Base-by-base conservation (phyloP, 495 filamentous ascomycete species). In the Trypethelium eluteriae region DNA sequence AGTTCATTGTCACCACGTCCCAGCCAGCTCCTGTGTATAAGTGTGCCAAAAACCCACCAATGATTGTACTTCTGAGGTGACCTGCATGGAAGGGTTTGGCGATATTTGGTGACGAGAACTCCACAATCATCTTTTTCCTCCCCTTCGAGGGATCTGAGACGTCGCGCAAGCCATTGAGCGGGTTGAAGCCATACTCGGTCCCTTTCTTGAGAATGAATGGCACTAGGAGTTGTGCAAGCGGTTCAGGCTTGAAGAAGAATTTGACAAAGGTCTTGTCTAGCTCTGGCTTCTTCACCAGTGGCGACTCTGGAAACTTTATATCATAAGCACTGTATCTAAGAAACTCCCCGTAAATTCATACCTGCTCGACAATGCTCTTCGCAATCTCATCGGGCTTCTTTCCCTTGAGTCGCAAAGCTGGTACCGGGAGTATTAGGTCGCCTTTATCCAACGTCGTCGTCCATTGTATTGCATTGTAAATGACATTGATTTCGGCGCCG, bases 361-460 rank as follows among this genome's bases (percentile, higher is more conserved):
- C 85, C 80, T 91, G 89, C 63, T 82, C 82, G 16, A 81, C 85
- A 81, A 91, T 86, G 70, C 95, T 88, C 65, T 81, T 76, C 53
- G 84, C 85, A 36, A 92, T 80, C 70, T 89, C 89, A 56, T 83
- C 77, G 10, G 90, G 90, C 71, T 93, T 96, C 79, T 86, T 86
- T 64, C 89, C 87, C 78, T 94, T 93, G 67, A 96, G 80, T 62
- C 89, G 83, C 63, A 97, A 80, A 12, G 92, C 83, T 7, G 93
- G 88, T 39, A 91, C 87, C 62, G 93, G 85, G 44, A 96, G 79
- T 57, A 88, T 80, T 69, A 98, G 78, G 74, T 98, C 93, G 68
- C 93, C 93, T 82, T 95, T 95, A 66, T 96, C 93, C 38, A 96
- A 79, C 61, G 85, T 85, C 68, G 83, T 81, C 14, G 93, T 96